A percentile compares a stretch with the other conserved stretches of the same genome.
Conservation (phyloP, 805 yeast species). For the Saturnispora besseyi region DNA sequence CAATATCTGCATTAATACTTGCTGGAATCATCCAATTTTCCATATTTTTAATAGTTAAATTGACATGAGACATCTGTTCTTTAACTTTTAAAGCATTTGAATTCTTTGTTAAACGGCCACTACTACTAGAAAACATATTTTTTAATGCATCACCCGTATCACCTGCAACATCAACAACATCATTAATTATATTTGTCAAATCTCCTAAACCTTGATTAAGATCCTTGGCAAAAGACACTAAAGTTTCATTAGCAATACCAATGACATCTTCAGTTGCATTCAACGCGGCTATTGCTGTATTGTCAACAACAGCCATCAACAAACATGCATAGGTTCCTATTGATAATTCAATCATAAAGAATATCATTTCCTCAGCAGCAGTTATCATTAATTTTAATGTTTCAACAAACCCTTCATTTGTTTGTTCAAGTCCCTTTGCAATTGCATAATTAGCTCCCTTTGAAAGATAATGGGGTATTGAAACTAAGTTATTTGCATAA, state of each 20-base stretch:
- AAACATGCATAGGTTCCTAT: conserved; percentile 86
- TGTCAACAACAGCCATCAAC: conserved; percentile 62
- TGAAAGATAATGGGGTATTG: conserved; percentile 51
- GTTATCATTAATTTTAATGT: conserved; percentile 40
- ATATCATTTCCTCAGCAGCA: conserved; percentile 48
- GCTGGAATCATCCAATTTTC: conserved; percentile 56
- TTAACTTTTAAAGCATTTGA: conserved; percentile 29
- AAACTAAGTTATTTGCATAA: conserved; percentile 25
- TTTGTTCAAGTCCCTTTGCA: conserved; percentile 36
- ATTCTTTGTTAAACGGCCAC: conserved; percentile 23
- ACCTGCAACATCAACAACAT: conserved; percentile 40
- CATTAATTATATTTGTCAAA: conserved; percentile 49
- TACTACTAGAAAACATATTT: conserved; percentile 34
- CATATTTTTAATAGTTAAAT: conserved; percentile 48
- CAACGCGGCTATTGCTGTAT: conserved; percentile 62
- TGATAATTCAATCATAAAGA: conserved; percentile 61
- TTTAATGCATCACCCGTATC: conserved; percentile 34
- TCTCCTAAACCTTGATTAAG: conserved; percentile 60
- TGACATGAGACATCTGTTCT: conserved; percentile 37
- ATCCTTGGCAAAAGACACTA: conserved; percentile 45
- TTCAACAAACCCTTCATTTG: conserved; percentile 38
- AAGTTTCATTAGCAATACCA: conserved; percentile 49
- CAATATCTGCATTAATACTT: conserved; percentile 49
- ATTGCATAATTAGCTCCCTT: conserved; percentile 45
- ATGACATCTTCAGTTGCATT: conserved; percentile 63